Base-by-base conservation (phyloP, 345 rosid genomes). In the Bruguiera parviflora region DNA sequence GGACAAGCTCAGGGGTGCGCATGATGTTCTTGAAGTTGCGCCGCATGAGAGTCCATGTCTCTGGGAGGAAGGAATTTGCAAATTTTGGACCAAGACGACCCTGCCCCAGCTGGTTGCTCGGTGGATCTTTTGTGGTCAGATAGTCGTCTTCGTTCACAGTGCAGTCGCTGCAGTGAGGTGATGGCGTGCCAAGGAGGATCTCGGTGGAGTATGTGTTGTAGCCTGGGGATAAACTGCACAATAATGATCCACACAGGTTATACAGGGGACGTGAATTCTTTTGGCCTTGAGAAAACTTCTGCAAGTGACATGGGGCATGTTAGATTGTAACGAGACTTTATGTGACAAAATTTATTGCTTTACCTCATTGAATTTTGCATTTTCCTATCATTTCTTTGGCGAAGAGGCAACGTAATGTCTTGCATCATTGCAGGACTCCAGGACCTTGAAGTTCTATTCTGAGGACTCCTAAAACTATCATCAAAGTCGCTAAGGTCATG, bases 1-100 rank as follows among this genome's bases (percentile, higher is more conserved):
- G 88, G 82, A 88, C 86, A 51, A 88, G 88, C 69, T 88, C 90
- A 2, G 88, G 92, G 21, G 88, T 88, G 31, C 92, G 82, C n/a
- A 64, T 16, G 49, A 86, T 84, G 84, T 84, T 88, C 72, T 74
- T 80, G 83, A 88, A 86, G 79, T 86, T 88, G 15, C 92, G 78
- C n/a, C 86, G 87, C 75, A 84, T 86, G 2, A 88, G 88, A 60
- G 81, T 80, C 90, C 87, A 81, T 5, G 80, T 83, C 67, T 88
- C 90, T 0, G 86, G 56, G 74, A 86, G 47, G 68, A 88, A 81
- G 6, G 86, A 78, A 47, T 88, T 88, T 15, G 78, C 73, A 27
- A 78, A 88, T 70, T 88, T 88, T 0, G 85, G 83, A 11, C 84
- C 80, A 4, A 76, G 75, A 5, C 65, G 28, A 27, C 28, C 58